phyloP scores from a whole-genome alignment of 148 eudicot genomes.

The Beta vulgaris region DNA sequence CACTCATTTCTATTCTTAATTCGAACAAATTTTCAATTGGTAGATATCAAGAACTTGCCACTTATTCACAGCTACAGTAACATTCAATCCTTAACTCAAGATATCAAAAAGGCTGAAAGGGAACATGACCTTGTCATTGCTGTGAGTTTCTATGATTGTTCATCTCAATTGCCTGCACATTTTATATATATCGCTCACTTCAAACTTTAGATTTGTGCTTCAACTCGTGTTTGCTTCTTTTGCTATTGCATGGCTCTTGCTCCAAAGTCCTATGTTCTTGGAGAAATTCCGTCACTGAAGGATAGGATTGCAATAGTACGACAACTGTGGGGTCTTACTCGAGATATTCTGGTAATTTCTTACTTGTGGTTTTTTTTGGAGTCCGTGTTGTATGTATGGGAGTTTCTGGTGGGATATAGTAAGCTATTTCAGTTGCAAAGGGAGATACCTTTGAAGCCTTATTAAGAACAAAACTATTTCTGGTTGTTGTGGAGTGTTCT shows the following conservation, averaged over 20 bases:
- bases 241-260: not conserved
- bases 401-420: not conserved
- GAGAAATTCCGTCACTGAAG: slow-evolving; percentile 83
- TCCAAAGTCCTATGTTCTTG: slow-evolving; percentile 91
- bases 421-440: not conserved
- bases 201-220: not conserved
- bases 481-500: not conserved
- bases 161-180: not conserved
- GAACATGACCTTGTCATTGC: slow-evolving; percentile 93
- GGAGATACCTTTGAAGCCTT: not conserved
- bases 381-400: not conserved
- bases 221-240: not conserved
- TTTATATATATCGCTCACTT: not conserved
- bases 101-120: slow-evolving; percentile 64
- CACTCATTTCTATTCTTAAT: slow-evolving; percentile 9
- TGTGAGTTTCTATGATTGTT: slow-evolving; percentile 43
- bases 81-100: slow-evolving; percentile 57
- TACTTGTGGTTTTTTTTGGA: not conserved
- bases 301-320: slow-evolving; percentile 85
- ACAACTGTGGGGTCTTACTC: slow-evolving; percentile 89
- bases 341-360: slow-evolving; percentile 69
- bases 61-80: slow-evolving; percentile 68
- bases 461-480: not conserved
- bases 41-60: slow-evolving; percentile 77
- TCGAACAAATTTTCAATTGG: slow-evolving; percentile 9